Conservation (phyloP, 148 eudicot species). For the Cornus controversa region DNA sequence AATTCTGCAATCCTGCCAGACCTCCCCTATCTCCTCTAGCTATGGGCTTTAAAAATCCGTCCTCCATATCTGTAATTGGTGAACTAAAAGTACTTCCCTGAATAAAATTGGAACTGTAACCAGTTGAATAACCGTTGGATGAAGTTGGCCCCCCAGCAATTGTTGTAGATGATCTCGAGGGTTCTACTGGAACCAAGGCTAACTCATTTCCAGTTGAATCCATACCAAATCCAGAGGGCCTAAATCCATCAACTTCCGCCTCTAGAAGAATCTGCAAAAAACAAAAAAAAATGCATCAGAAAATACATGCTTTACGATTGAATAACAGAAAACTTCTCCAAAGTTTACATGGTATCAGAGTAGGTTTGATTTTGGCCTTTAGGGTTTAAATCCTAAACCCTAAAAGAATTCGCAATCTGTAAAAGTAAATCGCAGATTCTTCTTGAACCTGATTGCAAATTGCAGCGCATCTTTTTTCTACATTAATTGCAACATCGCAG, state of each 20-base stretch:
- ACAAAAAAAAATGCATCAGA: conserved; percentile 1
- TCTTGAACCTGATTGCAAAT: too few species aligned
- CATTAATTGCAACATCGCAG: too few species aligned
- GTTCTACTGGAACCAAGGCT: conserved; percentile 87
- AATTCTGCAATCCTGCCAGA: conserved; percentile 87
- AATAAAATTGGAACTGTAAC: conserved; percentile 40
- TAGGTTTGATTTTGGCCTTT: too few species aligned
- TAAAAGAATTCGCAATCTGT: too few species aligned
- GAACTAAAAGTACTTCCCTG: conserved; percentile 44
- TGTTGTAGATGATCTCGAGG: conserved; percentile 67
- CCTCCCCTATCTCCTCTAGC: conserved; percentile 64
- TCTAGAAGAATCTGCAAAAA: conserved; percentile 72
- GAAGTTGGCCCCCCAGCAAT: conserved; percentile 93
- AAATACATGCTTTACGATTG: too few species aligned
- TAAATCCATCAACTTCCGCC: conserved; percentile 38
- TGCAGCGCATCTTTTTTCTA: too few species aligned
- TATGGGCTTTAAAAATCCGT: conserved; percentile 33
- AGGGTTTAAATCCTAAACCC: too few species aligned
- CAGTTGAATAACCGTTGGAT: conserved; percentile 67
- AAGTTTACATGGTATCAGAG: too few species aligned
- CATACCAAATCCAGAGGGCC: conserved; percentile 36
- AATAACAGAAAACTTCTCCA: too few species aligned
- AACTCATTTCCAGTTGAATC: conserved; percentile 73
- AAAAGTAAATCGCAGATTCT: too few species aligned
- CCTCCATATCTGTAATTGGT: conserved; percentile 43